These are phyloP conservation scores for Diaporthe longicolla DNA, from an alignment of 2,329 filamentous ascomycete genomes.

Conservation along the genomic window DNA sequence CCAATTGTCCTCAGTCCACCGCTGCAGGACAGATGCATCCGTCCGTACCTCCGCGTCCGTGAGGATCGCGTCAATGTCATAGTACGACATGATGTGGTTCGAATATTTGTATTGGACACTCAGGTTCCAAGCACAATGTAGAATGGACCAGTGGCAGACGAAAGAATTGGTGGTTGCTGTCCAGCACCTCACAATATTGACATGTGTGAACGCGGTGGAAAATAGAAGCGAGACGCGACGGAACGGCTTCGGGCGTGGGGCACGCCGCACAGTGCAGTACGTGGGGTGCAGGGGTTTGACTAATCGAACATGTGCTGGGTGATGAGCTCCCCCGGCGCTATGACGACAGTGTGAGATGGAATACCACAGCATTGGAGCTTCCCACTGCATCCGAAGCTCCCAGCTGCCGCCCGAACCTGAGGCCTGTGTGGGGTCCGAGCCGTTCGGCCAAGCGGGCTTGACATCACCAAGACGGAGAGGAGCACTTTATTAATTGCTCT, in stretches of 20 bases:
- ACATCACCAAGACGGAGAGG: slow-evolving; percentile 34
- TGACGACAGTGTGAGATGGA: slow-evolving; percentile 31
- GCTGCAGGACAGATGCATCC: no score
- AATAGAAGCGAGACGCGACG: slow-evolving; percentile 32
- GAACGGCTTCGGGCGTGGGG: slow-evolving; percentile 14
- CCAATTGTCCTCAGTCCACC: background rate
- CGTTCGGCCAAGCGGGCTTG: slow-evolving; percentile 36
- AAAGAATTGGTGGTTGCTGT: background rate
- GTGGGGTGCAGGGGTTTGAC: background rate
- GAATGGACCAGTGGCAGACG: background rate
- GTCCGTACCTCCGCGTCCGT: slow-evolving; percentile 81
- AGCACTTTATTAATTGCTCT: slow-evolving; percentile 22
- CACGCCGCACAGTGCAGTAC: background rate
- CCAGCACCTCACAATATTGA: background rate
- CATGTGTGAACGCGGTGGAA: slow-evolving; percentile 38
- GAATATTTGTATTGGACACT: background rate
- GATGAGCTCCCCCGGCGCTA: slow-evolving; percentile 22
- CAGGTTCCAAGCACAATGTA: background rate
- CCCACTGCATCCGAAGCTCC: slow-evolving; percentile 42
- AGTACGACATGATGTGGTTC: slow-evolving; percentile 76
- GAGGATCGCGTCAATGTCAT: slow-evolving; percentile 86
- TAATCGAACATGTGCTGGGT: background rate
- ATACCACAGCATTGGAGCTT: slow-evolving; percentile 29
- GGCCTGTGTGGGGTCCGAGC: slow-evolving; percentile 26
- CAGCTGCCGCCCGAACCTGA: background rate